Evolutionary conservation across 2,329 filamentous ascomycete species (phyloP).

Genomic region (Ophiostoma pallidulum): DNA sequence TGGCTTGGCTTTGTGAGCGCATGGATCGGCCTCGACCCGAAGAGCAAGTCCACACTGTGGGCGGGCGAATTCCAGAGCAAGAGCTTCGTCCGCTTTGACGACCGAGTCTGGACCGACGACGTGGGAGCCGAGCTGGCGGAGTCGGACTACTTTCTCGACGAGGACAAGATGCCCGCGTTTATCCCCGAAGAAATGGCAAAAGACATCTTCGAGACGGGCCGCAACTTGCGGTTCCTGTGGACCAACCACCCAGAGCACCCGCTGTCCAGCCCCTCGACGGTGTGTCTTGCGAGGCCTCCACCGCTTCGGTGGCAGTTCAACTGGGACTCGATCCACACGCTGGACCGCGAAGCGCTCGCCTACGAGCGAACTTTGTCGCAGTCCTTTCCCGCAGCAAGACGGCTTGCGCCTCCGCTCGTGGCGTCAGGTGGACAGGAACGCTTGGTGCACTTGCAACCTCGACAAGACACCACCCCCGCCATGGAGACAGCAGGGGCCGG

Average conservation of each 20-base stretch:
- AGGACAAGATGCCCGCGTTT: slow-evolving; percentile 60
- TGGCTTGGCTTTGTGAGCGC: slow-evolving; percentile 43
- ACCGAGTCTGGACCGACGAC: slow-evolving; percentile 46
- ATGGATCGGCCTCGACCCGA: slow-evolving; percentile 62
- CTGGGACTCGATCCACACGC: slow-evolving; percentile 57
- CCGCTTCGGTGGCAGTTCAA: slow-evolving; percentile 58
- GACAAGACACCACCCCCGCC: no score
- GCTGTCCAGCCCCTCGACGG: slow-evolving; percentile 44
- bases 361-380: slow-evolving; percentile 38
- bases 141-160: slow-evolving; percentile 53
- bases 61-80: slow-evolving; percentile 28
- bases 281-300: slow-evolving; percentile 42
- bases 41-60: slow-evolving; percentile 30
- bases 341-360: slow-evolving; percentile 50
- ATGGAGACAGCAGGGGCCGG: not conserved
- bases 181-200: slow-evolving; percentile 59
- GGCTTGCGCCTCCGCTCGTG: no score
- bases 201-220: slow-evolving; percentile 69
- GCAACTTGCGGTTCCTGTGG: slow-evolving; percentile 63
- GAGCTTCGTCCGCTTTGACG: slow-evolving; percentile 52
- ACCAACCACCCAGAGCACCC: slow-evolving; percentile 63
- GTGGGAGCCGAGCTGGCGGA: slow-evolving; percentile 48
- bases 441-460: not conserved
- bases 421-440: not conserved
- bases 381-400: slow-evolving; percentile 21